Evolutionary conservation across 768 basidiomycete species (phyloP), one percentile per base, ranked within the genome.

Genomic region (Suillus weaverae): DNA sequence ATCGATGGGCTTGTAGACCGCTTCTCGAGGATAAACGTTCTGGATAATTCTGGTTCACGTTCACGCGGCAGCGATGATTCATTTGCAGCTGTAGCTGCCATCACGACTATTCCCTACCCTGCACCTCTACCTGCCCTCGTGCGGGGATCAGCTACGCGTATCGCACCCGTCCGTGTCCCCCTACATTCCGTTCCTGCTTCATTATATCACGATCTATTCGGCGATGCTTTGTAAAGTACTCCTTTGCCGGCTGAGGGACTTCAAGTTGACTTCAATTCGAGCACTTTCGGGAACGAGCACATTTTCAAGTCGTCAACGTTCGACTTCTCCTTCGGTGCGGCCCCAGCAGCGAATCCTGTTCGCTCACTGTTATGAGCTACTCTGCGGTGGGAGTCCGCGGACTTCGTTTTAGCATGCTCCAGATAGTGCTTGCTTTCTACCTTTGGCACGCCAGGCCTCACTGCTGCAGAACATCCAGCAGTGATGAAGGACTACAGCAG

Each of bases 81-180:
- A 59, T 61, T 20, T 36, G 64, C 68, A 14, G 64, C 70, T 26
- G 64, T 61, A 5, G 41, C 32, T 16, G 46, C 65, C 5, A 70
- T 70, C 16, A 73, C 70, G 11, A 53, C 69, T 9, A 39, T 6
- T 14, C 65, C 67, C 1, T 43, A 57, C 32, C 48, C 69, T 11
- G 71, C 72, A 1, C 72, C 72, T 3, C 65, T 67, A 2, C 66
- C 71, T 7, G 67, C 71, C 43, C 53, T 70, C 59, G 60, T 72
- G 14, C 64, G 35, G 1, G 39, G 59, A 11, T 1, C 26, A 13
- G 0, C 5, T 30, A 41, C 3, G 16, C 3, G 9, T 8, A 16
- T 55, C 4, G 41, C 62, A 22, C 57, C 64, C 18, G 48, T 64
- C 26, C 39, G 63, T 43, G 35, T 32, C 6, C 65, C 68, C n/a